These are phyloP conservation scores for Torulaspora quercuum DNA, from an alignment of 805 yeast genomes.

Conservation along the genomic window DNA sequence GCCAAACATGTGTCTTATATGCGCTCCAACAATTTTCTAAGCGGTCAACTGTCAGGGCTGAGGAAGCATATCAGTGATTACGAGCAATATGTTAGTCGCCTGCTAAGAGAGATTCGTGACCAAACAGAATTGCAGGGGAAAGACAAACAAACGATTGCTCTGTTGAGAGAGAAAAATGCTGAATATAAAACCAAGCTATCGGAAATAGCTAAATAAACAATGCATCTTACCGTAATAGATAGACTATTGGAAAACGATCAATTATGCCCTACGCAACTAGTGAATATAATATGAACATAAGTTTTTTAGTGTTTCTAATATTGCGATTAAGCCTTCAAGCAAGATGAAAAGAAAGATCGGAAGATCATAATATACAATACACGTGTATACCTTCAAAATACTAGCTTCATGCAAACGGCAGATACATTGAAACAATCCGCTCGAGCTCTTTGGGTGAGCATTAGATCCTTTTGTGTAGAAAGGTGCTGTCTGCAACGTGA, in stretches of 20 bases:
- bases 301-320: no score
- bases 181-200: slow-evolving; percentile 7
- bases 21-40: slow-evolving; percentile 26
- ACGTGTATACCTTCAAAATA: no score
- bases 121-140: slow-evolving; percentile 9
- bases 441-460: no score
- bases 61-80: slow-evolving; percentile 21
- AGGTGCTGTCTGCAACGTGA: no score
- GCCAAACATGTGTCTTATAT: slow-evolving; percentile 24
- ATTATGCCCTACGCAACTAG: no score
- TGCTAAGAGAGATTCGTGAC: slow-evolving; percentile 14
- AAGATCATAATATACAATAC: no score
- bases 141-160: slow-evolving; percentile 7
- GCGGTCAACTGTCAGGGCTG: slow-evolving; percentile 22
- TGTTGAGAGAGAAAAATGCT: slow-evolving; percentile 5
- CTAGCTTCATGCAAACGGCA: no score
- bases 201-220: slow-evolving; percentile 2
- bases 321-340: no score
- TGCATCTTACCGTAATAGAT: not conserved
- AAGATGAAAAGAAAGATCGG: no score
- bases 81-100: slow-evolving; percentile 16
- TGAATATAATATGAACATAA: no score
- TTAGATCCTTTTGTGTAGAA: no score
- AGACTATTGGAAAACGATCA: not conserved
- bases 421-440: no score